Percentiles rank a stretch among this genome's conserved stretches.
Evolutionary conservation across 768 basidiomycete genomes (phyloP).

Genomic region (Rhodosporidiobolus sp.): DNA sequence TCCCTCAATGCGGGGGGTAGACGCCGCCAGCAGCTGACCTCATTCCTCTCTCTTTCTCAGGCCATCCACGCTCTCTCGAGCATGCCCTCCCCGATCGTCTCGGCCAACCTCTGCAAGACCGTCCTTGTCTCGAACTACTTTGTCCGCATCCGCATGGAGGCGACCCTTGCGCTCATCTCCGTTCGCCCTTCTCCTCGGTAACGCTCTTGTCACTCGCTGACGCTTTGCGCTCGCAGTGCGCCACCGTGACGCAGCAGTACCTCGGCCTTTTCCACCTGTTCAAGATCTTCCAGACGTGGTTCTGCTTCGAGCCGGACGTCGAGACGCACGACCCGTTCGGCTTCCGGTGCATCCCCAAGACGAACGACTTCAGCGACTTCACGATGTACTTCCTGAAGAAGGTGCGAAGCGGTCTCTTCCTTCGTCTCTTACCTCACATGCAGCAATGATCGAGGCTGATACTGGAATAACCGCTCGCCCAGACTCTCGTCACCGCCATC

Average conservation of each 20-base stretch:
- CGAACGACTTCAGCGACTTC: slow-evolving; percentile 88
- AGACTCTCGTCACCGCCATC: slow-evolving; percentile 77
- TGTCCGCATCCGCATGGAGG: slow-evolving; percentile 92
- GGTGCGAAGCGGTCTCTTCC: slow-evolving; percentile 53
- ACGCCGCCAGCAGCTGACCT: too few relatives aligned
- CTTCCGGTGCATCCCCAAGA: slow-evolving; percentile 86
- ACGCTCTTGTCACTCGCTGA: background rate
- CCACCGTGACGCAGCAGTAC: slow-evolving; percentile 74
- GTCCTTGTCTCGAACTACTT: slow-evolving; percentile 93
- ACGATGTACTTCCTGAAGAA: slow-evolving; percentile 93
- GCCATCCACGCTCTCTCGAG: slow-evolving; percentile 77
- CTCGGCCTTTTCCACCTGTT: slow-evolving; percentile 91
- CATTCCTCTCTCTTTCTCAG: slow-evolving; percentile 51
- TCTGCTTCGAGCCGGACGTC: slow-evolving; percentile 56
- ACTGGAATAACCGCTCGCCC: background rate
- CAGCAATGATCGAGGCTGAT: background rate
- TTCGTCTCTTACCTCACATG: background rate
- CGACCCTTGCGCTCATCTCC: slow-evolving; percentile 66
- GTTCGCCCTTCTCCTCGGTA: slow-evolving; percentile 4
- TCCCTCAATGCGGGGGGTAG: rapidly evolving
- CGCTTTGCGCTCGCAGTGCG: slow-evolving; percentile 60
- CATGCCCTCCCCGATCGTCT: slow-evolving; percentile 60
- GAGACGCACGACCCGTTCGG: slow-evolving; percentile 81
- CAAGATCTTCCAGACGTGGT: slow-evolving; percentile 87
- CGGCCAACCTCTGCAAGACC: slow-evolving; percentile 86